Evolutionary conservation across 768 basidiomycete species (phyloP).

Genomic region (Lentinus brumalis): DNA sequence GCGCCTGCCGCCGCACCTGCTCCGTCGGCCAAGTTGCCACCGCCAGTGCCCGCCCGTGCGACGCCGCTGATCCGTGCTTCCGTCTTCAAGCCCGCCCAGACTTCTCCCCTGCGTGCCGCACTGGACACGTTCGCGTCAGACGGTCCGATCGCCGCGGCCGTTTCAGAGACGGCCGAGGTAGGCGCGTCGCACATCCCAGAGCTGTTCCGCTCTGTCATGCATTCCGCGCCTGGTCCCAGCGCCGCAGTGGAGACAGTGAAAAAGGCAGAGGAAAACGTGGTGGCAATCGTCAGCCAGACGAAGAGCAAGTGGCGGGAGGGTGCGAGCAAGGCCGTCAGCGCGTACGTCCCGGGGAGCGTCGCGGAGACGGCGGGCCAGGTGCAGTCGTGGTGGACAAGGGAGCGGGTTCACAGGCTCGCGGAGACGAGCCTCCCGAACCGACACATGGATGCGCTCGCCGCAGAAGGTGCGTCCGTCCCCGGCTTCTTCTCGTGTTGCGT

Average conservation of each 20-base stretch:
- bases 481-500: neutral
- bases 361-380: constrained; percentile 30
- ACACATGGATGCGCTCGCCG: constrained; percentile 60
- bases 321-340: constrained; percentile 18
- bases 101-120: constrained; percentile 57
- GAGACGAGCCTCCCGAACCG: constrained; percentile 59
- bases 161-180: constrained; percentile 52
- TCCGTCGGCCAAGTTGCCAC: constrained; percentile 31
- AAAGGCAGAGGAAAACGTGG: constrained; percentile 31
- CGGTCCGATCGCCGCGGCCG: constrained; percentile 39
- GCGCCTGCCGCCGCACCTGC: constrained; percentile 32
- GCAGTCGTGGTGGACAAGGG: constrained; percentile 57
- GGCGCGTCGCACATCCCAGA: constrained; percentile 51
- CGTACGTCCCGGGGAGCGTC: constrained; percentile 36
- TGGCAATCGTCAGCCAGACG: constrained; percentile 13
- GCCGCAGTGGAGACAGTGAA: constrained; percentile 27
- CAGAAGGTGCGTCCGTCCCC: constrained; percentile 51
- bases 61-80: constrained; percentile 40
- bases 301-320: constrained; percentile 17
- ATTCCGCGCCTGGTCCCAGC: constrained; percentile 19
- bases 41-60: constrained; percentile 41
- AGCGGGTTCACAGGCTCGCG: constrained; percentile 52
- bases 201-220: constrained; percentile 46
- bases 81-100: constrained; percentile 45
- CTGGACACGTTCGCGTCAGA: constrained; percentile 62